These are phyloP conservation scores for Petasospora rhodanensis DNA, from an alignment of 1,139 yeast genomes.

Conservation along the genomic window DNA sequence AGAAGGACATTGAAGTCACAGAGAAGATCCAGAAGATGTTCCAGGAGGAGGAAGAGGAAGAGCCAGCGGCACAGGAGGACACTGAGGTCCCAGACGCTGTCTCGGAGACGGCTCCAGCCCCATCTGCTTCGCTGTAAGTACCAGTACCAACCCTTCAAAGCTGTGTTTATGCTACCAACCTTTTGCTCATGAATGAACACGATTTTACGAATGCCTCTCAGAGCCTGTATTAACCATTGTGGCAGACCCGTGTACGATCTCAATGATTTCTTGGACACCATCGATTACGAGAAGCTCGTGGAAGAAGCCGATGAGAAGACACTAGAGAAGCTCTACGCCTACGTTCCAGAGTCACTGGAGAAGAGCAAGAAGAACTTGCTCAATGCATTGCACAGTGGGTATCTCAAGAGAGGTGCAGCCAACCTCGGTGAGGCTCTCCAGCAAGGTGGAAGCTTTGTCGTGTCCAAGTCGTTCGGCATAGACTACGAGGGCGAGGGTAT, in stretches of 20 bases:
- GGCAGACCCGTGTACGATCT: slow-evolving; percentile 19
- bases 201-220: background rate
- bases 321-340: slow-evolving; percentile 35
- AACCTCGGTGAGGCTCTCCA: slow-evolving; percentile 42
- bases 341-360: slow-evolving; percentile 42
- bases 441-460: slow-evolving; percentile 48
- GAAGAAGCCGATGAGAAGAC: slow-evolving; percentile 31
- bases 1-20: slow-evolving; percentile 52
- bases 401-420: slow-evolving; percentile 45
- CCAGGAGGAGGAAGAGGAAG: slow-evolving; percentile 35
- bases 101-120: too few species aligned
- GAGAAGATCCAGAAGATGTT: slow-evolving; percentile 54
- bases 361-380: slow-evolving; percentile 40
- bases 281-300: slow-evolving; percentile 37
- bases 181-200: background rate
- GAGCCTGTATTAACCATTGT: too few species aligned
- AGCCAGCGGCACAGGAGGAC: slow-evolving; percentile 9
- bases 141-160: slow-evolving; percentile 6
- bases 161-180: too few species aligned
- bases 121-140: slow-evolving; percentile 16
- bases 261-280: slow-evolving; percentile 36
- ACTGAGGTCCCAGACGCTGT: slow-evolving; percentile 1
- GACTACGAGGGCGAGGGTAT: slow-evolving; percentile 59
- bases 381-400: slow-evolving; percentile 48
- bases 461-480: slow-evolving; percentile 48